phyloP scores from a whole-genome alignment of 345 rosid genomes.

The Trapa bicornis region DNA sequence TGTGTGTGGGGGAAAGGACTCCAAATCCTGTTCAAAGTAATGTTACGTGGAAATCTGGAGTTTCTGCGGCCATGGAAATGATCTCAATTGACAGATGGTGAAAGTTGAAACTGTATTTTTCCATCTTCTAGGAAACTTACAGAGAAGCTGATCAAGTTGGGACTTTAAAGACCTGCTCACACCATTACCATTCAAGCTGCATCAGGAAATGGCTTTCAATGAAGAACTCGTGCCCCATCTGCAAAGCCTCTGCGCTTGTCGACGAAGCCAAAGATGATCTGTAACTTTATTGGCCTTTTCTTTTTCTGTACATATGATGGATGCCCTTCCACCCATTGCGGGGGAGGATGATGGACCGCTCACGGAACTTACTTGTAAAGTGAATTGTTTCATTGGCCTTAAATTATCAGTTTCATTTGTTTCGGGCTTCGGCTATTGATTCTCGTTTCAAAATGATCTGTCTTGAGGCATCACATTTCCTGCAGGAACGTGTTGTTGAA shows the following conservation, averaged over 20 bases:
- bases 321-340: neutral
- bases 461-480: too few species aligned
- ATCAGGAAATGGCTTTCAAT: slow-evolving; percentile 74
- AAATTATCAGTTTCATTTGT: slow-evolving; percentile 15
- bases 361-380: slow-evolving; percentile 13
- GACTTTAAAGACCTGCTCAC: slow-evolving; percentile 44
- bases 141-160: slow-evolving; percentile 47
- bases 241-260: slow-evolving; percentile 50
- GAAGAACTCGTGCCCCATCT: slow-evolving; percentile 80
- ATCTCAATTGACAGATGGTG: too few species aligned
- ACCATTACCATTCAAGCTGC: slow-evolving; percentile 64
- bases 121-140: slow-evolving; percentile 54
- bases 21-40: too few species aligned
- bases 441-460: neutral
- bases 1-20: too few species aligned
- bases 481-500: too few species aligned
- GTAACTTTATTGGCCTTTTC: neutral
- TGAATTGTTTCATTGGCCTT: neutral
- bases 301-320: neutral
- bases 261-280: slow-evolving; percentile 9
- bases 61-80: too few species aligned
- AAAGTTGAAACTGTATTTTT: too few species aligned
- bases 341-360: neutral
- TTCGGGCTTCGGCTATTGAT: slow-evolving; percentile 15
- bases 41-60: too few species aligned